Percentiles rank a stretch among this genome's conserved stretches.
Conservation (phyloP, 2,329 filamentous ascomycete species). For the Dactylella cylindrospora region DNA sequence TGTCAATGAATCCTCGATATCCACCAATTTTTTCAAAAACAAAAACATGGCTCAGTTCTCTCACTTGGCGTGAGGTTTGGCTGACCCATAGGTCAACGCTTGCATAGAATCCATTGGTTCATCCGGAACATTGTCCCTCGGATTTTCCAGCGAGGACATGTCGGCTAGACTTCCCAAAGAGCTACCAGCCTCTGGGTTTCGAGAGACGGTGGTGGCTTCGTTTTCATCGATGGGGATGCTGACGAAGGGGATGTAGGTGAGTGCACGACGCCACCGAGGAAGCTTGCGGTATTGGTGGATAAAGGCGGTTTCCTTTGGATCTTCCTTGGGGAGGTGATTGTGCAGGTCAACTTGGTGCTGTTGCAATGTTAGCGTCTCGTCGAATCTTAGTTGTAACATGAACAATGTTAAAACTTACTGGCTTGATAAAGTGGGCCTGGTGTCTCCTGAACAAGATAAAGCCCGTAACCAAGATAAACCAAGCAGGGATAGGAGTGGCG, state of each 20-base stretch:
- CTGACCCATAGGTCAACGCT: constrained; percentile 18
- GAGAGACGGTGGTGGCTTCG: constrained; percentile 16
- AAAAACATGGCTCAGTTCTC: background rate
- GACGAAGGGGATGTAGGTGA: constrained; percentile 41
- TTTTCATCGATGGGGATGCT: constrained; percentile 33
- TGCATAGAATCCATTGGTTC: constrained; percentile 19
- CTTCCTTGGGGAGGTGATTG: constrained; percentile 36
- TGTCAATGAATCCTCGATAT: too few relatives aligned
- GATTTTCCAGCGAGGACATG: constrained; percentile 16
- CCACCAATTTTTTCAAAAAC: too few relatives aligned
- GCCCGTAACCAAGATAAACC: constrained; percentile 19
- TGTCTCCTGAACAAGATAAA: constrained; percentile 21
- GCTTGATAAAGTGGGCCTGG: constrained; percentile 13
- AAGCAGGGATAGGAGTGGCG: constrained; percentile 36
- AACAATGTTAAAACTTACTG: too few relatives aligned
- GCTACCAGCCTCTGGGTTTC: background rate
- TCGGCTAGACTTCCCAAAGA: constrained; percentile 23
- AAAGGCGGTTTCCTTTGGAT: constrained; percentile 36
- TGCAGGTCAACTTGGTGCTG: constrained; percentile 23
- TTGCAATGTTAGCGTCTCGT: too few relatives aligned
- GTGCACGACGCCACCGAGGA: constrained; percentile 22
- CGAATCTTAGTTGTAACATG: too few relatives aligned
- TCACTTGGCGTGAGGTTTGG: constrained; percentile 6
- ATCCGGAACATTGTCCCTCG: background rate
- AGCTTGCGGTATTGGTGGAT: constrained; percentile 36